A percentile compares a stretch with the other conserved stretches of the same genome.
These are phyloP conservation scores for Pachysandra terminalis DNA, from an alignment of 164 flowering plant species.

Conservation along the genomic window DNA sequence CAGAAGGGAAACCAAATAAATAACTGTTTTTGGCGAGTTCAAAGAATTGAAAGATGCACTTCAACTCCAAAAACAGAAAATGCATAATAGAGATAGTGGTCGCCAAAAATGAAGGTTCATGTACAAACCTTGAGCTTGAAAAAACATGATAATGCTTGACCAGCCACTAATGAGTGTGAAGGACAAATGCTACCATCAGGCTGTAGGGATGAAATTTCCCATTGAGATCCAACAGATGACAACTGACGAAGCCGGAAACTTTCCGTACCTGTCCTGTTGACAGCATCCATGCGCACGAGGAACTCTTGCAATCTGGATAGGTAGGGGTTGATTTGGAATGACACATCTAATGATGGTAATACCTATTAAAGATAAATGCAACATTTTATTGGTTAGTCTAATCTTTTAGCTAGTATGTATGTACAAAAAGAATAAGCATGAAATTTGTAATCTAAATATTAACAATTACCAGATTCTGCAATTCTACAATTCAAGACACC, in stretches of 20 bases:
- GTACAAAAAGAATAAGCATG: background rate
- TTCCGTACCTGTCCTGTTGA: constrained; percentile 64
- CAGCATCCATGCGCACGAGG: constrained; percentile 88
- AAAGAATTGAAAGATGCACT: background rate
- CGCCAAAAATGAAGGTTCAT: constrained; percentile 3
- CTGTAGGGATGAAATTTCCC: constrained; percentile 71
- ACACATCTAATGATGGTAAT: constrained; percentile 76
- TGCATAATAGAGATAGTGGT: background rate
- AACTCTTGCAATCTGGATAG: constrained; percentile 76
- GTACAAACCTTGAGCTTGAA: constrained; percentile 81
- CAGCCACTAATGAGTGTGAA: constrained; percentile 47
- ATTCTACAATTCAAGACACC: too few relatives aligned
- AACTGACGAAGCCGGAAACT: constrained; percentile 72
- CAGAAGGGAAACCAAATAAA: background rate
- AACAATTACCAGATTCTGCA: background rate
- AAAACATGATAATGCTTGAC: constrained; percentile 77
- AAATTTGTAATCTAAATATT: too few relatives aligned
- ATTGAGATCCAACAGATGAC: constrained; percentile 67
- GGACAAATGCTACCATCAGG: constrained; percentile 46
- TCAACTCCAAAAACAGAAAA: background rate
- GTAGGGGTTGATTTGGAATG: constrained; percentile 60
- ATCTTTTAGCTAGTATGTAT: background rate
- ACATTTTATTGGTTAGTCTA: background rate
- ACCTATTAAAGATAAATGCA: constrained; percentile 41
- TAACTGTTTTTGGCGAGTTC: background rate